phyloP scores from a whole-genome alignment of 768 basidiomycete genomes.

The Calocybe cyanea region DNA sequence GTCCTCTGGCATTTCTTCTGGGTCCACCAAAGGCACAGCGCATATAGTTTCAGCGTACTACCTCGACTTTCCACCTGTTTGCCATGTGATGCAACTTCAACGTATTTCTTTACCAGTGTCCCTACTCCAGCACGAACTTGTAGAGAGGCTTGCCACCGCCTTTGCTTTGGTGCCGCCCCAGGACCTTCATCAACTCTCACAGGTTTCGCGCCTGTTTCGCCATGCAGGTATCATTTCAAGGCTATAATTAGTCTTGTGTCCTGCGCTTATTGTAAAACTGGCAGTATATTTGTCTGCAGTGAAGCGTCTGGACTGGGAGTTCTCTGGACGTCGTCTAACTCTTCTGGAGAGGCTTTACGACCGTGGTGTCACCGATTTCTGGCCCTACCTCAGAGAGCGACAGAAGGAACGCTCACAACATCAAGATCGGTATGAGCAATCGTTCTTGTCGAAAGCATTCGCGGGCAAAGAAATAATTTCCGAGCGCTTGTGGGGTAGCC shows the following conservation, averaged over 20 bases:
- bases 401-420: constrained; percentile 36
- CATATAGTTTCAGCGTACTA: constrained; percentile 8
- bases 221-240: constrained; percentile 49
- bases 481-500: constrained; percentile 51
- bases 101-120: constrained; percentile 55
- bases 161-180: constrained; percentile 42
- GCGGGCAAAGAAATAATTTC: constrained; percentile 33
- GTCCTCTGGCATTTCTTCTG: background rate
- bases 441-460: constrained; percentile 47
- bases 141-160: constrained; percentile 48
- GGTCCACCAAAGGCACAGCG: background rate
- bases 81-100: constrained; percentile 24
- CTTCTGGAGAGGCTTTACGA: constrained; percentile 34
- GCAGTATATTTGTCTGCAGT: constrained; percentile 54
- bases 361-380: constrained; percentile 54
- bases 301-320: constrained; percentile 41
- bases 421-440: constrained; percentile 35
- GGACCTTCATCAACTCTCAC: constrained; percentile 43
- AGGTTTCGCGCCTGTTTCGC: constrained; percentile 58
- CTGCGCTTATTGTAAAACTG: constrained; percentile 9
- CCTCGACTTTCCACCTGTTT: constrained; percentile 31
- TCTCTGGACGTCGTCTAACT: constrained; percentile 47
- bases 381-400: constrained; percentile 67
- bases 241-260: constrained; percentile 3
- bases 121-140: constrained; percentile 53